Evolutionary conservation across 176 grass and related monocot species (phyloP).

Genomic region (Hsuehochloa calcarea): DNA sequence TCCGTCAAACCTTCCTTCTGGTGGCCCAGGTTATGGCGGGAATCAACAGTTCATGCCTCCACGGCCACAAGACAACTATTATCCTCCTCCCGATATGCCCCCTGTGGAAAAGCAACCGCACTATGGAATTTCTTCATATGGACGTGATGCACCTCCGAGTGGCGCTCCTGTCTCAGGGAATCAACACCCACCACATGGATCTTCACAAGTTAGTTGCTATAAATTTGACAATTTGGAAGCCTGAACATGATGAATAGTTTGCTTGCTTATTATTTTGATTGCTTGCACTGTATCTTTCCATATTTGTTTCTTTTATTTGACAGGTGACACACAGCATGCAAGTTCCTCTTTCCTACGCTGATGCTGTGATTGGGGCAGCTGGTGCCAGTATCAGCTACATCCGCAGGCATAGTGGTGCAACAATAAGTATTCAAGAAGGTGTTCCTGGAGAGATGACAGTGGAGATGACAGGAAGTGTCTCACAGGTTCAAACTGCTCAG

Average conservation of each 20-base stretch:
- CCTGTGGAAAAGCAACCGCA: constrained; percentile 77
- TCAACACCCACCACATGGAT: constrained; percentile 53
- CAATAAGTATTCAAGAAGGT: constrained; percentile 95
- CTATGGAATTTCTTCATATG: constrained; percentile 79
- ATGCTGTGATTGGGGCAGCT: constrained; percentile 91
- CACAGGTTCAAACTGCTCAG: constrained; percentile 96
- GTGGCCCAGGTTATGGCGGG: constrained; percentile 62
- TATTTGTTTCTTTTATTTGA: constrained; percentile 21
- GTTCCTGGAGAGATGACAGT: constrained; percentile 95
- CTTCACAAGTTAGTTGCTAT: constrained; percentile 65
- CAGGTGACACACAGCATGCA: constrained; percentile 90
- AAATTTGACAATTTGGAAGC: neutral
- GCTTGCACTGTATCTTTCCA: neutral
- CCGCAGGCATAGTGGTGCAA: constrained; percentile 89
- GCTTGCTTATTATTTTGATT: neutral
- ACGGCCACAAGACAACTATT: constrained; percentile 64
- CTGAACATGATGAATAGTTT: constrained; percentile 16
- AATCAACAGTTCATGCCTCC: constrained; percentile 85
- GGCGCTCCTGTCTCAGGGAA: constrained; percentile 45
- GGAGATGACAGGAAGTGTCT: constrained; percentile 73
- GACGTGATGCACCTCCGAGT: constrained; percentile 49
- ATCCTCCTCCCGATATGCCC: constrained; percentile 63
- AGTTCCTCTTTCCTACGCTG: constrained; percentile 89
- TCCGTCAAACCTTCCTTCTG: constrained; percentile 61
- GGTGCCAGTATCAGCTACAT: constrained; percentile 95